Percentiles rank a stretch among this genome's conserved stretches.
Conservation (phyloP, 495 filamentous ascomycete species). For the Aspergillus ellipticus region DNA sequence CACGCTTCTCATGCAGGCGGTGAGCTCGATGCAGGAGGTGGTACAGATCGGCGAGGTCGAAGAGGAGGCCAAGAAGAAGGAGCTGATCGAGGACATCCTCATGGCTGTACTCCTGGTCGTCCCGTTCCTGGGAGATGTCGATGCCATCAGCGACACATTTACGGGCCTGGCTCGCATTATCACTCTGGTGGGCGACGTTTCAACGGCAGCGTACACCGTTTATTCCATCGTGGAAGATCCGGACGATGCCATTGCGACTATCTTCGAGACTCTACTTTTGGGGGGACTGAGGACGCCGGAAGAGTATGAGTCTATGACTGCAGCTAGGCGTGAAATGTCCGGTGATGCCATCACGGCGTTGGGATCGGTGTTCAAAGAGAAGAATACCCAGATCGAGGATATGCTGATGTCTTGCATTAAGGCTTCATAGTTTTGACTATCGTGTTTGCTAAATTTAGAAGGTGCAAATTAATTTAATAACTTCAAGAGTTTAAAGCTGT, state of each 20-base stretch:
- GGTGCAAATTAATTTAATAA: too few species aligned
- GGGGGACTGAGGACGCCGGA: background rate
- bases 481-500: too few species aligned
- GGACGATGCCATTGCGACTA: background rate
- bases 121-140: background rate
- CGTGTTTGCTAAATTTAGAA: too few species aligned
- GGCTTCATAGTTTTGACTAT: too few species aligned
- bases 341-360: background rate
- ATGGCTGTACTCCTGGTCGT: background rate
- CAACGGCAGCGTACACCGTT: background rate
- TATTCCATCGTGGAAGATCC: background rate
- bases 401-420: too few species aligned
- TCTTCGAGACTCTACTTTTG: background rate
- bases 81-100: background rate
- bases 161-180: background rate
- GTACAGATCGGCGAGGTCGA: background rate
- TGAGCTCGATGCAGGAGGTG: background rate
- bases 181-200: background rate
- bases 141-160: background rate
- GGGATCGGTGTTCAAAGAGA: background rate
- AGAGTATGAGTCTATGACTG: background rate
- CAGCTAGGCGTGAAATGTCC: background rate
- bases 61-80: background rate
- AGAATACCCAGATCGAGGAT: background rate
- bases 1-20: background rate